Conservation (phyloP, 2,329 filamentous ascomycete species). For the Verticillium nonalfalfae region DNA sequence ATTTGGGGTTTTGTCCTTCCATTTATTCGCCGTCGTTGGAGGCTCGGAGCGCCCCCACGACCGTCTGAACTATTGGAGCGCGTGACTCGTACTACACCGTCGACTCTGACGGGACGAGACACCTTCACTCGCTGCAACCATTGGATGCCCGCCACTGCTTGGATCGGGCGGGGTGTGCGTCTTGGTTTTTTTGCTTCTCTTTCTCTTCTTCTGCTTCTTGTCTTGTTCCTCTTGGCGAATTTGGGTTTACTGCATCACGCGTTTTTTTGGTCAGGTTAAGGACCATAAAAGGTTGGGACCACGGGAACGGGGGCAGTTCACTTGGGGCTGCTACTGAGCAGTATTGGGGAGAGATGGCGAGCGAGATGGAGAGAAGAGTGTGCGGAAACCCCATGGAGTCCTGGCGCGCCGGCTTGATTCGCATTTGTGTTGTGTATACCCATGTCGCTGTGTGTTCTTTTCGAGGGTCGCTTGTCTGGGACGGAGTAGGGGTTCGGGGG, state of each 20-base stretch:
- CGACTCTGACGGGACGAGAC: too few relatives aligned
- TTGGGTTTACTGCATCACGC: not conserved
- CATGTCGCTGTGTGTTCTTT: not conserved
- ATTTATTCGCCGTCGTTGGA: not conserved
- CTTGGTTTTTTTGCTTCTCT: not conserved
- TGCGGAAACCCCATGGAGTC: not conserved
- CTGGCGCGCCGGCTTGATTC: not conserved
- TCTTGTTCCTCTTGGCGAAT: not conserved
- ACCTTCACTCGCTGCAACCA: not conserved
- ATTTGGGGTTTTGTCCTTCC: not conserved
- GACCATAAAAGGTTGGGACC: not conserved
- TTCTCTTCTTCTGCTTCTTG: not conserved
- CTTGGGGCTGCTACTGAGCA: too few relatives aligned
- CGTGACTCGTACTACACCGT: too few relatives aligned
- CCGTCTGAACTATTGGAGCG: not conserved
- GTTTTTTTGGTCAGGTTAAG: not conserved
- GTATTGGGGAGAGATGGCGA: too few relatives aligned
- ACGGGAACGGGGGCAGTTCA: not conserved
- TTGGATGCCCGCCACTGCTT: not conserved
- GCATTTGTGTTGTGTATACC: not conserved
- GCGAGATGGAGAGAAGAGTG: not conserved
- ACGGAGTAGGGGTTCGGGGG: not conserved
- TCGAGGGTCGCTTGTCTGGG: not conserved
- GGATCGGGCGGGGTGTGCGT: not conserved
- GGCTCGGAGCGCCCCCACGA: not conserved